These are phyloP conservation scores for Wickerhamomyces alni DNA, from an alignment of 805 yeast species.

Conservation along the genomic window DNA sequence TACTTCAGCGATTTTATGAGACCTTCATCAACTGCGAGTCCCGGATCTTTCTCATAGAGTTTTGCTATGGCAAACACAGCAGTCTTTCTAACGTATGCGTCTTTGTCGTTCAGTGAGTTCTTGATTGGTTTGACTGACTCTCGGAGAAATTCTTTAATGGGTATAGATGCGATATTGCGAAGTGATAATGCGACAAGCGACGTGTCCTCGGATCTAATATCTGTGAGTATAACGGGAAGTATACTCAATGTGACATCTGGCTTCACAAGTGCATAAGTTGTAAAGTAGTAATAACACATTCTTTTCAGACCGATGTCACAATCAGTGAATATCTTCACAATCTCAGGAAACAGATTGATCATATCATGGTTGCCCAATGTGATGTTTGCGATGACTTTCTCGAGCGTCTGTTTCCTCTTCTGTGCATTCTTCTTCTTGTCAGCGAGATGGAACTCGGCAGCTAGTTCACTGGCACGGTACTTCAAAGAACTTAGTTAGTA, in stretches of 20 bases:
- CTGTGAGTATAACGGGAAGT: slow-evolving; percentile 48
- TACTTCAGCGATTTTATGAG: slow-evolving; percentile 45
- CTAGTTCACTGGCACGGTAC: slow-evolving; percentile 27
- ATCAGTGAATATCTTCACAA: slow-evolving; percentile 43
- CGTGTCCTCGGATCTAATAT: slow-evolving; percentile 43
- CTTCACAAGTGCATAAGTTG: slow-evolving; percentile 51
- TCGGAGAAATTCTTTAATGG: slow-evolving; percentile 43
- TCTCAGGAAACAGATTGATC: slow-evolving; percentile 58
- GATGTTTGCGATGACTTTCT: slow-evolving; percentile 75
- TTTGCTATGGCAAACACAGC: slow-evolving; percentile 69
- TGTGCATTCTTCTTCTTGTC: slow-evolving; percentile 34
- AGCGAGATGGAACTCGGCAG: slow-evolving; percentile 25
- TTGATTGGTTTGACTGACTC: slow-evolving; percentile 36
- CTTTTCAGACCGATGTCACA: slow-evolving; percentile 67
- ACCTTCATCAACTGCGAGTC: slow-evolving; percentile 34
- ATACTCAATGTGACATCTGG: slow-evolving; percentile 53
- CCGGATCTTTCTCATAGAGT: slow-evolving; percentile 50
- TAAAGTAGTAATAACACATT: slow-evolving; percentile 62
- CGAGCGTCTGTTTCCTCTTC: slow-evolving; percentile 46
- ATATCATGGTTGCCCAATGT: slow-evolving; percentile 79
- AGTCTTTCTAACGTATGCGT: slow-evolving; percentile 57
- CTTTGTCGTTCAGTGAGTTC: slow-evolving; percentile 37
- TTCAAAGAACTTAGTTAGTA: background rate
- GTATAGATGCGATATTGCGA: slow-evolving; percentile 56
- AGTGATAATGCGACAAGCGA: slow-evolving; percentile 53